A percentile compares a stretch with the other conserved stretches of the same genome.
Evolutionary conservation across 176 grass and related monocot genomes (phyloP).

Genomic region (Hyparrhenia diplandra): DNA sequence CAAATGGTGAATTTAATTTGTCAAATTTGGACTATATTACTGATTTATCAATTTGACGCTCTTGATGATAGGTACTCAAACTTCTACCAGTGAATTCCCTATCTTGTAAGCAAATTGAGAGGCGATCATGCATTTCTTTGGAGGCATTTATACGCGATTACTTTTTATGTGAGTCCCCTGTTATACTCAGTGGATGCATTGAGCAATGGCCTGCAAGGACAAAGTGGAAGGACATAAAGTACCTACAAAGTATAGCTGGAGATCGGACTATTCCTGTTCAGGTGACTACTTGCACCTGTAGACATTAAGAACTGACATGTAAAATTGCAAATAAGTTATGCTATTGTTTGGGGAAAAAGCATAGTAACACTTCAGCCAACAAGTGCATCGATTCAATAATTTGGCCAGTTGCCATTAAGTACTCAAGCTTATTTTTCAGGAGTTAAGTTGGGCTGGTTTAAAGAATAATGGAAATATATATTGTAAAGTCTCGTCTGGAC

Average conservation of each 20-base stretch:
- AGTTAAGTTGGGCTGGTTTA: constrained; percentile 1
- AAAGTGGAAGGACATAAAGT: constrained; percentile 92
- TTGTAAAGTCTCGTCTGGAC: not conserved
- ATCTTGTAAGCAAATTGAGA: constrained; percentile 78
- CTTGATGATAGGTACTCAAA: constrained; percentile 46
- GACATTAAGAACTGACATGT: not conserved
- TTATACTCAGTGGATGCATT: constrained; percentile 91
- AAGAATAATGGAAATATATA: not conserved
- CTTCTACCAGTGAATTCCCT: constrained; percentile 72
- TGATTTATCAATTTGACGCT: not conserved
- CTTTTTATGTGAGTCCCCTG: constrained; percentile 77
- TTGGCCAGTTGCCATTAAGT: not conserved
- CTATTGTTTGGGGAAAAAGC: not conserved
- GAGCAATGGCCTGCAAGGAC: constrained; percentile 83
- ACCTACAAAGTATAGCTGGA: constrained; percentile 76
- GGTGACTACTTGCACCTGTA: constrained; percentile 45
- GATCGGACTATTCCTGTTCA: constrained; percentile 87
- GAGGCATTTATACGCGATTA: constrained; percentile 87
- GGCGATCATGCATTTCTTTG: constrained; percentile 72
- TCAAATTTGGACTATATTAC: not conserved
- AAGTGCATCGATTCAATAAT: constrained; percentile 13
- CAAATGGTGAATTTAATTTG: not conserved
- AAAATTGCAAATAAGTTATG: not conserved
- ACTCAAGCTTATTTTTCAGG: not conserved
- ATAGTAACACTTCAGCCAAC: not conserved